Conservation (phyloP, 129 eudicot genomes). For the Calendula officinalis region DNA sequence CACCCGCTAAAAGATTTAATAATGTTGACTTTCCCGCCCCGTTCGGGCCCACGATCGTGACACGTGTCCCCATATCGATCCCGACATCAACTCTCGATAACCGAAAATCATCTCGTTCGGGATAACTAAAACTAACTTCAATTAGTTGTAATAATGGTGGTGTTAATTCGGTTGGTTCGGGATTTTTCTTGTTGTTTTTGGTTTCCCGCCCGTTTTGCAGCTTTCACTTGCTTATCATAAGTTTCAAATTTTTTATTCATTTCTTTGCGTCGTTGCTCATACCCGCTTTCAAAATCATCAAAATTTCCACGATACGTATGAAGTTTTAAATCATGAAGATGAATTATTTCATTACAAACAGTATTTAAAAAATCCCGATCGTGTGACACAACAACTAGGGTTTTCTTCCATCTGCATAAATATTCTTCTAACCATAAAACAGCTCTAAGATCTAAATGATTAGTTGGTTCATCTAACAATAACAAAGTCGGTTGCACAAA, state of each 20-base stretch:
- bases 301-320: conserved; percentile 12
- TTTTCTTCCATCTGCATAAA: conserved; percentile 17
- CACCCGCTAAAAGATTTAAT: conserved; percentile 14
- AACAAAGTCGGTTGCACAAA: conserved; percentile 8
- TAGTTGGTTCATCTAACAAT: conserved; percentile 12
- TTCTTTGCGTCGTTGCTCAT: conserved; percentile 16
- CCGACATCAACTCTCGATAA: conserved; percentile 10
- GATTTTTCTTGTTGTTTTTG: conserved; percentile 18
- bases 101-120: conserved; percentile 13
- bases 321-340: conserved; percentile 16
- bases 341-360: conserved; percentile 15
- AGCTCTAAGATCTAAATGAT: conserved; percentile 15
- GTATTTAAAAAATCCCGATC: conserved; percentile 11
- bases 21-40: conserved; percentile 15
- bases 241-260: conserved; percentile 18
- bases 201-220: conserved; percentile 18
- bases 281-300: conserved; percentile 16
- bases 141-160: conserved; percentile 12
- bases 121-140: conserved; percentile 17
- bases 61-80: conserved; percentile 20
- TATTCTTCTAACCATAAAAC: conserved; percentile 16
- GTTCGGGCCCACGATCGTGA: conserved; percentile 16
- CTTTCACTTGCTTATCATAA: conserved; percentile 13
- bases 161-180: conserved; percentile 12
- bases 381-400: conserved; percentile 14